Evolutionary conservation across 257 asterid species (phyloP), one percentile per base, ranked within the genome.

Genomic region (Prunella vulgaris): DNA sequence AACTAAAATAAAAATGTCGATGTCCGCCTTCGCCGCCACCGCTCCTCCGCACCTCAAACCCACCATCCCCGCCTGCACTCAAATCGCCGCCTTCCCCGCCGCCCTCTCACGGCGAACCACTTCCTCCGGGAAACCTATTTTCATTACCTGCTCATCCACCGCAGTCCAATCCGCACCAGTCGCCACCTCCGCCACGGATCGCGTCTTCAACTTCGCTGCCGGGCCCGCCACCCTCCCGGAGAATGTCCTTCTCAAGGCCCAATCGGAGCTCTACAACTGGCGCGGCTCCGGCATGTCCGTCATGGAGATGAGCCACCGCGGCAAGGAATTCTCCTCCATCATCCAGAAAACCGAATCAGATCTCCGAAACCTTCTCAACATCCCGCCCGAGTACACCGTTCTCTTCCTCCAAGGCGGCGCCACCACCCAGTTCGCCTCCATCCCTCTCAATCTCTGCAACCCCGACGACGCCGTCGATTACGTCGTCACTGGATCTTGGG

Each of bases 221-320:
- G 97, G 97, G 7, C 97, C 97, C 42, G 97, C 97, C 63, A 83
- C 82, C 13, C 94, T 93, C 38, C 98, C 97, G 1, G 97, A 90
- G 56, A 87, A 80, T 38, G 98, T 90, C 77, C 91, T 93, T 69
- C 87, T 79, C 42, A 83, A 79, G 65, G 97, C 98, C 51, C 95
- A 93, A 74, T 83, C 93, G 0, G 98, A 93, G 76, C 95, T 93
- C 74, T 85, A 86, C 70, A 74, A 86, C 86, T 93, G 96, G 96
- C 83, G 79, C 22, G 92, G 87, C 54, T 85, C 84, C 30, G 98
- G 98, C 78, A 90, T 93, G 97, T 93, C 98, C 27, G 97, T 93
- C 38, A 88, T 88, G 95, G 98, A 93, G 82, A 93, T 93, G 98
- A 90, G 97, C 85, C 97, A 93, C 82, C 92, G 98, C 24, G 98